Base-by-base conservation (phyloP, 192 early-diverging fungal species). In the Thamnidium elegans region DNA sequence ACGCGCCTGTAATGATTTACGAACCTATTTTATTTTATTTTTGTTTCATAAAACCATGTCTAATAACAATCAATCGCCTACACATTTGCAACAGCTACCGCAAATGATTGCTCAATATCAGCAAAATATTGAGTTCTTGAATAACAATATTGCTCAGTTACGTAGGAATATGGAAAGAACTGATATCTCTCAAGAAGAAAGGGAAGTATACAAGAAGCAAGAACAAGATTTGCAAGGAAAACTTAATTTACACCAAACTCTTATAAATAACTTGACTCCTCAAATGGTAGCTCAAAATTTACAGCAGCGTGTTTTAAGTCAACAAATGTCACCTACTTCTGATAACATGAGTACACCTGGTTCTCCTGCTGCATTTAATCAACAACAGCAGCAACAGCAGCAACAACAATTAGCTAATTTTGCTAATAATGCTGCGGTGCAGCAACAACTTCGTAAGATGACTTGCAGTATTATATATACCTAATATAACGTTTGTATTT, bases 51-150 rank as follows among this genome's bases (percentile, higher is more conserved):
- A 10, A 0, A 59, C 19, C 36, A 59, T 59, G 58, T 59, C 58
- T 9, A 48, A 48, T n/a, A 26, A 43, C 5, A 63, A 63, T 50
- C 46, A 50, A 36, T 39, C 63, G 19, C 50, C 61, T 48, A 64
- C 36, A 30, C 60, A 39, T 17, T 50, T 39, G 15, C 66, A 64
- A 19, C 52, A 67, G 21, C 46, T 62, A 4, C 61, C 61, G 14
- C 50, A 62, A 5, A 44, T 72, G 31, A 64, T 73, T 34, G 54
- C 62, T 30, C 66, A 73, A 54, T 73, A 65, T 32, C 71, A 68
- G 26, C 60, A 56, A 19, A 60, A 46, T 4, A 20, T 68, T 19
- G 66, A 73, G 47, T 47, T 54, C 6, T 53, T 56, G 9, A 68
- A 26, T 13, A 65, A 58, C 31, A 68, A 58, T 14, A 50, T 73